Conservation (phyloP, 805 yeast species). For the Metschnikowia continentalis region DNA sequence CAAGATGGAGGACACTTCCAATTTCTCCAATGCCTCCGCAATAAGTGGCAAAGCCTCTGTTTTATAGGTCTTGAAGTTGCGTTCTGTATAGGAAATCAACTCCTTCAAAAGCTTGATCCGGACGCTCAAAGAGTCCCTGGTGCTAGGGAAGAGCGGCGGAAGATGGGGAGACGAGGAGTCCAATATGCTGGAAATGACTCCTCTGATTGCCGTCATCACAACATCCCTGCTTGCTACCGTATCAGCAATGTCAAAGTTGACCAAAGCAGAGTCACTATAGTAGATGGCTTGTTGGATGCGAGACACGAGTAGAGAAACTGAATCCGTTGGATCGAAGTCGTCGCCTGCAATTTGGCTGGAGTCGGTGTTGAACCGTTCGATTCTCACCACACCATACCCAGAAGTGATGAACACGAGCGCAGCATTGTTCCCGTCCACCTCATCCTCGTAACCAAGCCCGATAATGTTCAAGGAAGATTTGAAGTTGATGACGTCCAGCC, state of each 20-base stretch:
- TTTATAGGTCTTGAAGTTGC: slow-evolving; percentile 42
- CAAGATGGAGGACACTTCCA: slow-evolving; percentile 44
- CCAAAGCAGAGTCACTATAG: slow-evolving; percentile 46
- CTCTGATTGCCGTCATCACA: slow-evolving; percentile 36
- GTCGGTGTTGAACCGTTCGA: slow-evolving; percentile 43
- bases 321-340: slow-evolving; percentile 20
- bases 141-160: slow-evolving; percentile 48
- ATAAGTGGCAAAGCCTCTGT: slow-evolving; percentile 34
- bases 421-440: slow-evolving; percentile 33
- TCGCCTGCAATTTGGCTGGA: slow-evolving; percentile 11
- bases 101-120: slow-evolving; percentile 44
- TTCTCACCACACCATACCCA: slow-evolving; percentile 56
- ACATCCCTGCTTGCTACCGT: slow-evolving; percentile 20
- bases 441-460: slow-evolving; percentile 55
- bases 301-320: slow-evolving; percentile 48
- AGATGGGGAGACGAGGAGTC: slow-evolving; percentile 52
- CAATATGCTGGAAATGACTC: slow-evolving; percentile 54
- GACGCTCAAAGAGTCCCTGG: slow-evolving; percentile 47
- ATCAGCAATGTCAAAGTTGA: slow-evolving; percentile 45
- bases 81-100: slow-evolving; percentile 42
- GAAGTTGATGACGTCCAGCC: slow-evolving; percentile 78
- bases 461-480: slow-evolving; percentile 49
- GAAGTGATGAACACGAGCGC: slow-evolving; percentile 47
- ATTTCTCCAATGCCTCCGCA: slow-evolving; percentile 30
- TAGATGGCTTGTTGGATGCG: slow-evolving; percentile 84